Evolutionary conservation across 768 basidiomycete species (phyloP).

Genomic region (Tylopilus balloui): DNA sequence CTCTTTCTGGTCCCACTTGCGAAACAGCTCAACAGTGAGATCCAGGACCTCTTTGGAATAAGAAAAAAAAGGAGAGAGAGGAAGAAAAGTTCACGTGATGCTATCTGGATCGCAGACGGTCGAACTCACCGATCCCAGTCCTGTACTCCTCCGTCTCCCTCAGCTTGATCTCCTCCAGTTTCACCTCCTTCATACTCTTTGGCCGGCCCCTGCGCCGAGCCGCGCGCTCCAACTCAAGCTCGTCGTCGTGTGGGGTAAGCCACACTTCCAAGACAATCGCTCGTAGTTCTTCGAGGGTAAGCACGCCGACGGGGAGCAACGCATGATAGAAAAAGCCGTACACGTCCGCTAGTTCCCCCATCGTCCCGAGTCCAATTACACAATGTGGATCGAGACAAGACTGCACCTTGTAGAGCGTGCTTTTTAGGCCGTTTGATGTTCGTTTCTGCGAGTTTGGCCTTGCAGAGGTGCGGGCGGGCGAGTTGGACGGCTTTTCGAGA

Average conservation of each 20-base stretch:
- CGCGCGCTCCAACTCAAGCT: constrained; percentile 56
- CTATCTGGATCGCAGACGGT: background rate
- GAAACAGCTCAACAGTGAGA: constrained; percentile 69
- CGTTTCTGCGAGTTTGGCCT: constrained; percentile 57
- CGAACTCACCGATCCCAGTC: constrained; percentile 68
- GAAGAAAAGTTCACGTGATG: background rate
- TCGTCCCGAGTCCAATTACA: background rate
- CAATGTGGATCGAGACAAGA: background rate
- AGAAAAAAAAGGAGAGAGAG: background rate
- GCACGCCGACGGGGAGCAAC: constrained; percentile 52
- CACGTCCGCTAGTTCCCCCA: constrained; percentile 48
- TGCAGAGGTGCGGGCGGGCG: constrained; percentile 60
- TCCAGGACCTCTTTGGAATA: constrained; percentile 63
- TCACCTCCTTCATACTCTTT: constrained; percentile 61
- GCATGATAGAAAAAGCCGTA: constrained; percentile 75
- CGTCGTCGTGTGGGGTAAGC: constrained; percentile 67
- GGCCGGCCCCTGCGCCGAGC: constrained; percentile 70
- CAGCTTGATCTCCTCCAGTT: constrained; percentile 66
- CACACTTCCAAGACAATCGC: constrained; percentile 59
- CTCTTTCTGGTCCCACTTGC: constrained; percentile 76
- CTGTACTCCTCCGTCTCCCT: constrained; percentile 70
- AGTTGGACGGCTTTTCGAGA: constrained; percentile 82
- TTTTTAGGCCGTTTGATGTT: constrained; percentile 55
- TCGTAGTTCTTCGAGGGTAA: constrained; percentile 67
- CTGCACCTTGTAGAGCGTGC: constrained; percentile 49